Evolutionary conservation across 768 basidiomycete species (phyloP), one percentile per base, ranked within the genome.

Genomic region (Rhodotorula taiwanensis): DNA sequence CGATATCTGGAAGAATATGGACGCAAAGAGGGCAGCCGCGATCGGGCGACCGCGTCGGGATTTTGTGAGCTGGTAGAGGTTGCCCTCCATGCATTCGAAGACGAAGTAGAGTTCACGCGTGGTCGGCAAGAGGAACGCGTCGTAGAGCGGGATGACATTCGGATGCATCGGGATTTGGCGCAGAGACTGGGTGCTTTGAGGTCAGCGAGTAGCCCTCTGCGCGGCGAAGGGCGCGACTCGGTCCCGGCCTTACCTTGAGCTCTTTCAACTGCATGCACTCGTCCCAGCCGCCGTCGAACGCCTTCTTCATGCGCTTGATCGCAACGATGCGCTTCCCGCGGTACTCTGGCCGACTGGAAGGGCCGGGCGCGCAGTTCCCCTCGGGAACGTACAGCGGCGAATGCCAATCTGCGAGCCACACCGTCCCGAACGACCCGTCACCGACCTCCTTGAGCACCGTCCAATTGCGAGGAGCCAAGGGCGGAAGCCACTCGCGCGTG

Each of bases 21-120:
- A 89, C 28, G 91, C 88, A 66, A 94, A 87, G 70, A 99, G 86
- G 69, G 95, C 95, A 49, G 90, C 89, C n/a, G 95, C 94, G 64
- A 99, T 84, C 10, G 91, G 84, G 66, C 93, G 85, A 63, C 93
- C 92, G 78, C 89, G 90, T 65, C 95, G 86, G 51, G 92, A 84
- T 79, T 94, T 97, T 78, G 97, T 94, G 79, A 99, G 88, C 76
- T 99, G 95, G 78, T 94, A 99, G 52, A 99, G 84, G 77, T 99
- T 98, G 73, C 95, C 95, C 77, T 99, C 95, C 95, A 99, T 98
- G 73, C 92, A 93, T 78, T 99, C 95, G 77, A 99, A 99, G 51
- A 98, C 94, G 74, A 98, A 98, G 77, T 98, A 95, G 72, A 99
- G 88, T 77, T 99, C 93, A 76, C 89, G 90, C 64, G 89, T 83